Percentiles rank a stretch among this genome's conserved stretches.
phyloP scores from a whole-genome alignment of 2,329 filamentous ascomycete species.

The Penicillium hordei region DNA sequence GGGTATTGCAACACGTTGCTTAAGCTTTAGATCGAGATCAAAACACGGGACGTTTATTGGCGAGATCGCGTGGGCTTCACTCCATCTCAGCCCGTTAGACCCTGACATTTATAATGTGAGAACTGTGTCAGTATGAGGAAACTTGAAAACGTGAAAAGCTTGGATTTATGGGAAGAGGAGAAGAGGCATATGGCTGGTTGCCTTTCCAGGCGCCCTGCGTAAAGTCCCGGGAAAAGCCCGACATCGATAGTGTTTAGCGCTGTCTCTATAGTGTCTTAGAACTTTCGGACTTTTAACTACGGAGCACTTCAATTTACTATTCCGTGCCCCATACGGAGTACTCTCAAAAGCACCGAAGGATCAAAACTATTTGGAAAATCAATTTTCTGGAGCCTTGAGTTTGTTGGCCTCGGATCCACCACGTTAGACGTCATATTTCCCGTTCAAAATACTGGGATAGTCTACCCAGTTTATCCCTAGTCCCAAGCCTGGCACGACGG shows the following conservation, averaged over 20 bases:
- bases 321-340: too few relatives aligned
- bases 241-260: not conserved
- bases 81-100: not conserved
- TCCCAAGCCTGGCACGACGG: not conserved
- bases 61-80: constrained; percentile 17
- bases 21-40: constrained; percentile 31
- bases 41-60: constrained; percentile 21
- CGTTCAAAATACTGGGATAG: too few relatives aligned
- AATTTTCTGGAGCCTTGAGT: constrained; percentile 7
- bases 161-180: not conserved
- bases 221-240: constrained; percentile 3
- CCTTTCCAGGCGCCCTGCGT: constrained; percentile 26
- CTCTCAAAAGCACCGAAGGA: not conserved
- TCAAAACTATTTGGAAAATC: not conserved
- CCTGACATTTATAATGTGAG: not conserved
- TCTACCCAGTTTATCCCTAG: not conserved
- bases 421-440: constrained; percentile 2
- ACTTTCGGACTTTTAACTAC: not conserved
- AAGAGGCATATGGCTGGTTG: constrained; percentile 11
- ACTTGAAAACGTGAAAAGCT: constrained; percentile 3
- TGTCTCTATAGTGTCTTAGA: not conserved
- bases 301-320: not conserved
- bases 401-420: constrained; percentile 2
- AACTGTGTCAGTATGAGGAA: not conserved
- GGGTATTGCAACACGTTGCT: constrained; percentile 12